phyloP scores from a whole-genome alignment of 192 early-diverging fungal genomes.

The Chytriomyces sp. region DNA sequence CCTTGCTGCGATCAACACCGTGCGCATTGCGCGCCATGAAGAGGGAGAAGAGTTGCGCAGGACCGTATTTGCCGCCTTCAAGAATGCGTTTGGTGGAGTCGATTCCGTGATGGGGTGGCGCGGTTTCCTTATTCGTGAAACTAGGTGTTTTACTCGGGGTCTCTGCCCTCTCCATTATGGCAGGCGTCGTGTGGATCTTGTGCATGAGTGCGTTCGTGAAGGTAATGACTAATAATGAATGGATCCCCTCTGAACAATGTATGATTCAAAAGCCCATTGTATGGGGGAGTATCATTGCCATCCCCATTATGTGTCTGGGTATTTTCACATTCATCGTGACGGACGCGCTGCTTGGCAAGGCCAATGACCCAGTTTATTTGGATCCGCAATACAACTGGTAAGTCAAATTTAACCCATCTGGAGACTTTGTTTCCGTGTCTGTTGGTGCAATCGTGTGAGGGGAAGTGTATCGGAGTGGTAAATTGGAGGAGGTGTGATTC shows the following conservation, averaged over 20 bases:
- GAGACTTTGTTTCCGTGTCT: too few species aligned
- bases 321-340: conserved; percentile 35
- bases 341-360: conserved; percentile 38
- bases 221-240: background rate
- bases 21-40: conserved; percentile 54
- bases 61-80: conserved; percentile 16
- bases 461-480: too few species aligned
- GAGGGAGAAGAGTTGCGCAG: conserved; percentile 1
- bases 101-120: conserved; percentile 59
- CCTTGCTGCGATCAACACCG: conserved; percentile 55
- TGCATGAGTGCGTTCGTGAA: conserved; percentile 24
- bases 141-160: conserved; percentile 9
- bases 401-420: background rate
- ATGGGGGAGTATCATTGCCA: conserved; percentile 29
- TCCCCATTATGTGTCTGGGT: conserved; percentile 34
- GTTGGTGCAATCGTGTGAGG: too few species aligned
- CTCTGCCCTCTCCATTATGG: conserved; percentile 8
- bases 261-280: conserved; percentile 31
- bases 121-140: background rate
- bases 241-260: background rate
- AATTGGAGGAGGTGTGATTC: too few species aligned
- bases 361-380: conserved; percentile 38
- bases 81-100: conserved; percentile 35
- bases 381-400: conserved; percentile 39
- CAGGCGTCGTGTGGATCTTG: conserved; percentile 21